These are phyloP conservation scores for Hermanozyma aechmeae DNA, from an alignment of 805 yeast genomes.

Conservation along the genomic window DNA sequence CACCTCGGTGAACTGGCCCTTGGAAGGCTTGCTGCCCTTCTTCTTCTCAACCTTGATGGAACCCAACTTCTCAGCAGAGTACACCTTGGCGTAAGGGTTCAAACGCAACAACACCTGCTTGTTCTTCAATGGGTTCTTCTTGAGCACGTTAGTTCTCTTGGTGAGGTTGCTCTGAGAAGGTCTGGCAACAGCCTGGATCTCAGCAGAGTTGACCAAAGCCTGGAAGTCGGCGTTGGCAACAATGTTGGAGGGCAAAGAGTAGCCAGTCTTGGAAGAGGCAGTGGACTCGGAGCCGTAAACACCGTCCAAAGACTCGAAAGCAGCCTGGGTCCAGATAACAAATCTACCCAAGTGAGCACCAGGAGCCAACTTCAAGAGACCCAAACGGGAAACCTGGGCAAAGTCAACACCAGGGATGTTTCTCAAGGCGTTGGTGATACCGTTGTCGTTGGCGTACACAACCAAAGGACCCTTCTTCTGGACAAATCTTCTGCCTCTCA, in stretches of 20 bases:
- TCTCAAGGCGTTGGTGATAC: constrained; percentile 97
- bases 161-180: constrained; percentile 85
- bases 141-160: constrained; percentile 97
- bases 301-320: constrained; percentile 92
- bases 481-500: constrained; percentile 98
- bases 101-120: constrained; percentile 95
- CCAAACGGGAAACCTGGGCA: constrained; percentile 82
- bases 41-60: constrained; percentile 64
- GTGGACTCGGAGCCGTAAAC: constrained; percentile 93
- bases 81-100: constrained; percentile 99
- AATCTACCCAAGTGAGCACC: constrained; percentile 99
- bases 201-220: constrained; percentile 97
- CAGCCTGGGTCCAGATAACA: constrained; percentile 98
- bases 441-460: constrained; percentile 96
- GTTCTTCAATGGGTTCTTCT: constrained; percentile 90
- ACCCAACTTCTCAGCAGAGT: constrained; percentile 84
- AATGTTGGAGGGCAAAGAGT: constrained; percentile 90
- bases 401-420: constrained; percentile 99
- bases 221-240: constrained; percentile 92
- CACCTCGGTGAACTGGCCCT: constrained; percentile 60
- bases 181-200: constrained; percentile 94
- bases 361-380: constrained; percentile 98
- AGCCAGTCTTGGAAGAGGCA: constrained; percentile 77
- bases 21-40: constrained; percentile 54
- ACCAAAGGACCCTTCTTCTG: constrained; percentile 99